A percentile compares a stretch with the other conserved stretches of the same genome.
Evolutionary conservation across 2,329 filamentous ascomycete species (phyloP).

Genomic region (Ilyonectria mors-panacis): DNA sequence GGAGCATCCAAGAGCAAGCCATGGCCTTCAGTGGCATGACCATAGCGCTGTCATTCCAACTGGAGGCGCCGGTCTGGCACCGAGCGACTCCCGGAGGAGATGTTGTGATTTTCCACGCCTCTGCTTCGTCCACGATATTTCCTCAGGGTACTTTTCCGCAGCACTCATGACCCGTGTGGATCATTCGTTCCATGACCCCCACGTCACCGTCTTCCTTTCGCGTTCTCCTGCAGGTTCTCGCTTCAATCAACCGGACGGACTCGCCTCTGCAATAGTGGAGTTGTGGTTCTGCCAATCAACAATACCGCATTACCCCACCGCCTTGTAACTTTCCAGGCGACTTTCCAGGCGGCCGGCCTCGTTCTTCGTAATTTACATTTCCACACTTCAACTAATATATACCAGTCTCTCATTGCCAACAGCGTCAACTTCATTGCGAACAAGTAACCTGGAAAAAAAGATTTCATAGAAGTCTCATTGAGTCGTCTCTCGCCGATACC

Average conservation of each 20-base stretch:
- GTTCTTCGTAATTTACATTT: too few species aligned
- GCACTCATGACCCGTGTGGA: not conserved
- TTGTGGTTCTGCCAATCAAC: not conserved
- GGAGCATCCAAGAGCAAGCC: not conserved
- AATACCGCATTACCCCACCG: constrained; percentile 1
- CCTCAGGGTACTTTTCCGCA: not conserved
- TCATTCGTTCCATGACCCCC: not conserved
- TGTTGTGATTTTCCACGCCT: not conserved
- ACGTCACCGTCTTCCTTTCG: not conserved
- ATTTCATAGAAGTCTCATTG: too few species aligned
- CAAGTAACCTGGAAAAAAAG: too few species aligned
- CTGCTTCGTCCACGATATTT: not conserved
- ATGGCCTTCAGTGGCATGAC: not conserved
- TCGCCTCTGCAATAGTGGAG: not conserved
- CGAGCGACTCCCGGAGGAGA: not conserved
- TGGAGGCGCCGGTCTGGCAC: not conserved
- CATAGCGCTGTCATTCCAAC: not conserved
- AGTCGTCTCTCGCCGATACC: not conserved
- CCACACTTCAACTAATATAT: too few species aligned
- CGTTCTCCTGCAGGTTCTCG: not conserved
- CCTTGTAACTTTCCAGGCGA: not conserved
- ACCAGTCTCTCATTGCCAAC: too few species aligned
- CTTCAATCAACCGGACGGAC: not conserved
- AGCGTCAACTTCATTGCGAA: too few species aligned
- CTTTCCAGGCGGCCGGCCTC: not conserved